A percentile compares a stretch with the other conserved stretches of the same genome.
These are phyloP conservation scores for Cylindrodendrum hubeiense DNA, from an alignment of 2,329 filamentous ascomycete species.

Conservation along the genomic window DNA sequence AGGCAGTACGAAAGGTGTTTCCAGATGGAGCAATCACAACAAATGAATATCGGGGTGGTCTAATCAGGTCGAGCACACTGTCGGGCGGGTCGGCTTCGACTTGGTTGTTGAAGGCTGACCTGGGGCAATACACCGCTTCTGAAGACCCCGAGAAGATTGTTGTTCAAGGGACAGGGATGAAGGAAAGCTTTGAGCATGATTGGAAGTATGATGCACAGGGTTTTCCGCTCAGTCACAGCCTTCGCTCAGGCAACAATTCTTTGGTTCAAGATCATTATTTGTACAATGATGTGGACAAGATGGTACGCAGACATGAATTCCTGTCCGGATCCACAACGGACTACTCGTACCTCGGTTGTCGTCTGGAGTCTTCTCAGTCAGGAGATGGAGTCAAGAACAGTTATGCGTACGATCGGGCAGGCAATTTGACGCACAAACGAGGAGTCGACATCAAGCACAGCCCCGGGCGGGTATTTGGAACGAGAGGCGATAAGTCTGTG, in stretches of 20 bases:
- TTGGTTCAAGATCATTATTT: constrained; percentile 1
- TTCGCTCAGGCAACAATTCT: background rate
- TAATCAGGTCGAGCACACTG: background rate
- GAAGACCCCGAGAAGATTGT: background rate
- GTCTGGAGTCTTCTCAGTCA: background rate
- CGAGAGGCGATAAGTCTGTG: background rate
- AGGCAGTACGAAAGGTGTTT: background rate
- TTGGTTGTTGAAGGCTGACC: background rate
- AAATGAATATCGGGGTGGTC: background rate
- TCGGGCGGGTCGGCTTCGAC: background rate
- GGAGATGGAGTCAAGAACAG: background rate
- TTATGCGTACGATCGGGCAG: background rate
- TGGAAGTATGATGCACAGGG: background rate
- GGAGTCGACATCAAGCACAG: background rate
- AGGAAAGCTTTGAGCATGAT: background rate
- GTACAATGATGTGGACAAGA: constrained; percentile 1
- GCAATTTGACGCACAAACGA: background rate
- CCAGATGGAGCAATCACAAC: background rate
- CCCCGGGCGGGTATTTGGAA: background rate
- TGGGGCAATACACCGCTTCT: background rate
- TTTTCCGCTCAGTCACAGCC: background rate
- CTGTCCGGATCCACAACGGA: background rate
- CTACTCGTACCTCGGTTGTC: background rate
- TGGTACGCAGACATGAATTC: background rate
- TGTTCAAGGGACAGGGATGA: background rate